phyloP scores from a whole-genome alignment of 495 filamentous ascomycete species.

The Astrocystis sublimbata region DNA sequence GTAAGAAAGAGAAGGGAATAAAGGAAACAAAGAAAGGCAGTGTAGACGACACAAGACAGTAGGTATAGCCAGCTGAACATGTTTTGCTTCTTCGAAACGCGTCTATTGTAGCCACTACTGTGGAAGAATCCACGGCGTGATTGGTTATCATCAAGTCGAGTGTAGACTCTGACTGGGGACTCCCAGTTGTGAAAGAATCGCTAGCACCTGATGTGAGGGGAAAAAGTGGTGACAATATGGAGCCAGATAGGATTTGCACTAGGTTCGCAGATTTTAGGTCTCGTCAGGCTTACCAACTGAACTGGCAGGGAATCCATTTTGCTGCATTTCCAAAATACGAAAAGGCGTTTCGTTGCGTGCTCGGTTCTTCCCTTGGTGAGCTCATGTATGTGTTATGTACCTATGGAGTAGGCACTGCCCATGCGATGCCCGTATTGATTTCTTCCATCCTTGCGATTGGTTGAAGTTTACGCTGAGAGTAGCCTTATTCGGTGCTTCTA shows the following conservation, averaged over 20 bases:
- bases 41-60: background rate
- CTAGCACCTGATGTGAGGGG: background rate
- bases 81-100: background rate
- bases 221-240: background rate
- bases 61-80: background rate
- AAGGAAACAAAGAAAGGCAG: background rate
- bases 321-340: too few relatives aligned
- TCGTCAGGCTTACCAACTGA: too few relatives aligned
- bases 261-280: too few relatives aligned
- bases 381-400: too few relatives aligned
- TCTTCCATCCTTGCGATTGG: too few relatives aligned
- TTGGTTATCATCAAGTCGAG: background rate
- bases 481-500: too few relatives aligned
- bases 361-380: too few relatives aligned
- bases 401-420: too few relatives aligned
- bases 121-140: background rate
- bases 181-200: background rate
- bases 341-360: too few relatives aligned
- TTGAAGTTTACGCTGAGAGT: background rate
- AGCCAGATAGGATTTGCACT: background rate
- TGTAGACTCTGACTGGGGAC: too few relatives aligned
- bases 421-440: too few relatives aligned
- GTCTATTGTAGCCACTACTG: constrained; percentile 1
- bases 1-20: background rate
- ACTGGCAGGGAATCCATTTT: too few relatives aligned